phyloP scores from a whole-genome alignment of 1,284 basidiomycete genomes.

The Puccinia polysora region DNA sequence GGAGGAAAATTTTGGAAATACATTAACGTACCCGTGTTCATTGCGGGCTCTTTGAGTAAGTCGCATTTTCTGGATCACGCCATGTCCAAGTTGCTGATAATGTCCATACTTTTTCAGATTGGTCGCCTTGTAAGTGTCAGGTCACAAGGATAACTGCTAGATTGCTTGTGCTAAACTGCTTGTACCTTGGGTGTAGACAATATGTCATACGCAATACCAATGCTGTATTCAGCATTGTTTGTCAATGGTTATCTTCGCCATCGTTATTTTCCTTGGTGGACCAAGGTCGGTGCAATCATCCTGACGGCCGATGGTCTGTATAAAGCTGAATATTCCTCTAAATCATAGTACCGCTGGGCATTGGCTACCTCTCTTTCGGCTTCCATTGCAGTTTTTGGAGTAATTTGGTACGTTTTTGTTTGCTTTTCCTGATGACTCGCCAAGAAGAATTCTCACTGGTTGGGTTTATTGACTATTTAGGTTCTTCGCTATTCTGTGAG shows the following conservation, averaged over 20 bases:
- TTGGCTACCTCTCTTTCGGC: constrained; percentile 39
- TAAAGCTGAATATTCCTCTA: background rate
- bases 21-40: constrained; percentile 33
- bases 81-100: background rate
- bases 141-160: background rate
- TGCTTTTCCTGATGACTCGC: background rate
- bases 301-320: background rate
- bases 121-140: constrained; percentile 24
- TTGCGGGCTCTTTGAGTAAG: constrained; percentile 27
- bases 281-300: constrained; percentile 1
- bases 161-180: background rate
- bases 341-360: constrained; percentile 34
- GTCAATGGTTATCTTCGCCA: constrained; percentile 33
- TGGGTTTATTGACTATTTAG: background rate
- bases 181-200: background rate
- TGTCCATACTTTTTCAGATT: background rate
- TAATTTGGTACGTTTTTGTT: constrained; percentile 27
- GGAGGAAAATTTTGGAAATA: constrained; percentile 29
- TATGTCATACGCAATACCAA: constrained; percentile 38
- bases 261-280: constrained; percentile 34
- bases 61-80: background rate
- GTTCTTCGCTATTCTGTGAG: constrained; percentile 42
- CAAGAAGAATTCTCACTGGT: background rate
- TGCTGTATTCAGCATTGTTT: constrained; percentile 27
- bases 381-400: constrained; percentile 35